Evolutionary conservation across 805 yeast species (phyloP).

Genomic region (Debaryomyces castellii): DNA sequence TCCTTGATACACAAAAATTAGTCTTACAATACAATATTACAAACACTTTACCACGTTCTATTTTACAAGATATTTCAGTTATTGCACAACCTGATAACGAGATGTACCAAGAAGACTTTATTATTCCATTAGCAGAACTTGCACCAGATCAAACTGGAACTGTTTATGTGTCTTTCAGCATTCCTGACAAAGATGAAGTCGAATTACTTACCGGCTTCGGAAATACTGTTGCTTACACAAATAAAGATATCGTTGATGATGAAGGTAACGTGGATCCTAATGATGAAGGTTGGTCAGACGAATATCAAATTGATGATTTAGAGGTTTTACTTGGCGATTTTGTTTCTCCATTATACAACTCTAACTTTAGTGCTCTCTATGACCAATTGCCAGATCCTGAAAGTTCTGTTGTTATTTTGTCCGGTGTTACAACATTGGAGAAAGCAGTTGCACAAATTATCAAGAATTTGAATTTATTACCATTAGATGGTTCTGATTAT

Average conservation of each 20-base stretch:
- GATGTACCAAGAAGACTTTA: conserved; percentile 63
- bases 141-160: conserved; percentile 71
- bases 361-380: conserved; percentile 70
- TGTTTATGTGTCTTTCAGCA: conserved; percentile 73
- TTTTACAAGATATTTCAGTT: conserved; percentile 75
- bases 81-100: conserved; percentile 63
- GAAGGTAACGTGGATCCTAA: conserved; percentile 65
- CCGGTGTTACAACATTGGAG: conserved; percentile 36
- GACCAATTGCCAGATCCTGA: conserved; percentile 67
- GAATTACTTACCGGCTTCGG: conserved; percentile 48
- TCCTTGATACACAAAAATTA: conserved; percentile 62
- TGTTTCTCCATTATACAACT: conserved; percentile 71
- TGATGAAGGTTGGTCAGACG: conserved; percentile 87
- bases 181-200: conserved; percentile 51
- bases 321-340: conserved; percentile 79
- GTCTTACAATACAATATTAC: conserved; percentile 78
- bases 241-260: conserved; percentile 76
- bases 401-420: conserved; percentile 66
- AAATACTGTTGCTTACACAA: conserved; percentile 68
- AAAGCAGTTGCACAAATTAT: conserved; percentile 52
- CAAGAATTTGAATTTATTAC: conserved; percentile 47
- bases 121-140: conserved; percentile 70
- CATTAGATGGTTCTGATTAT: conserved; percentile 71
- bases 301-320: conserved; percentile 84
- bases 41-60: conserved; percentile 79